Percentiles rank a stretch among this genome's conserved stretches.
Evolutionary conservation across 2,329 filamentous ascomycete species (phyloP).

Genomic region (Talaromyces piceae): DNA sequence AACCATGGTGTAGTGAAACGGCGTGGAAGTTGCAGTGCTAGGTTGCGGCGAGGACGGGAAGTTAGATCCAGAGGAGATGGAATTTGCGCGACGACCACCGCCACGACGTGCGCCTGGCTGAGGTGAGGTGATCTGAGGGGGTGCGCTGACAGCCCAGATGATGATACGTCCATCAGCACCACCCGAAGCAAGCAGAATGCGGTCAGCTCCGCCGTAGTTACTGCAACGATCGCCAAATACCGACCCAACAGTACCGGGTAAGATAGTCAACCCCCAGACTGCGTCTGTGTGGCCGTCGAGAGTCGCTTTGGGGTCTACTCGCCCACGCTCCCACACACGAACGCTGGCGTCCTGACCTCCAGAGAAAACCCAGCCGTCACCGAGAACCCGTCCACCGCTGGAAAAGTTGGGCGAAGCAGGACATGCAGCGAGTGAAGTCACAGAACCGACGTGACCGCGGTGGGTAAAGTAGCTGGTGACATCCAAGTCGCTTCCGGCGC

Average conservation of each 20-base stretch:
- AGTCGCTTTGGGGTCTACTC: conserved; percentile 91
- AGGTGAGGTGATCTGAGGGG: conserved; percentile 76
- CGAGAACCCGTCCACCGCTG: conserved; percentile 76
- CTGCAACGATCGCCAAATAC: conserved; percentile 68
- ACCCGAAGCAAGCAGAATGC: conserved; percentile 84
- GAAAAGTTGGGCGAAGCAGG: conserved; percentile 82
- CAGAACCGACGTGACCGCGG: conserved; percentile 82
- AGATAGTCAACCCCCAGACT: conserved; percentile 89
- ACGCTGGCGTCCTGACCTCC: conserved; percentile 91
- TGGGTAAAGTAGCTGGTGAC: conserved; percentile 93
- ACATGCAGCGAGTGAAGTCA: conserved; percentile 80
- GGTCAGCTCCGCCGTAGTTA: conserved; percentile 71
- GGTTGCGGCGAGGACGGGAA: conserved; percentile 88
- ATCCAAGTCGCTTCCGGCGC: conserved; percentile 70
- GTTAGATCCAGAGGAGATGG: conserved; percentile 87
- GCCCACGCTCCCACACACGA: conserved; percentile 88
- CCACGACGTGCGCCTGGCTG: conserved; percentile 64
- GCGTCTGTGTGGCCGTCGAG: conserved; percentile 92
- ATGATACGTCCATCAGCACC: conserved; percentile 86
- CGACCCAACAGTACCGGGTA: conserved; percentile 72
- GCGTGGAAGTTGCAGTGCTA: conserved; percentile 73
- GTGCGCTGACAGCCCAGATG: conserved; percentile 88
- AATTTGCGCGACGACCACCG: conserved; percentile 78
- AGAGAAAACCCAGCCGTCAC: conserved; percentile 97
- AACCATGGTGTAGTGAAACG: conserved; percentile 80